These are phyloP conservation scores for Talaromyces ruber DNA, from an alignment of 495 filamentous ascomycete genomes.

Conservation along the genomic window DNA sequence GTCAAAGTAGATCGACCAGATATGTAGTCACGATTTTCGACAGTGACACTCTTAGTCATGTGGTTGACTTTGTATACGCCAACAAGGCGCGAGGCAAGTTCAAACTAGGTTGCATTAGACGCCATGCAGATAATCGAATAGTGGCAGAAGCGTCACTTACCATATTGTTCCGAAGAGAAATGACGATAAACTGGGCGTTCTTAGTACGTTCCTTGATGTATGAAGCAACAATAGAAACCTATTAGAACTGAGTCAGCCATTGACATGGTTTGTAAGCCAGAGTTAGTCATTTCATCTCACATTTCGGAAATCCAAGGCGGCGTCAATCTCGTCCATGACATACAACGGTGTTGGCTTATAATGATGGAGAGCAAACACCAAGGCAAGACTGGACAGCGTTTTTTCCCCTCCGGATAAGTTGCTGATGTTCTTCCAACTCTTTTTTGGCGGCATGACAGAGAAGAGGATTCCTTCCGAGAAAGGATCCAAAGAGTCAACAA, in stretches of 20 bases:
- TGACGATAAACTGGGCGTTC: conserved; percentile 98
- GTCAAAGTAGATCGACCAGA: conserved; percentile 22
- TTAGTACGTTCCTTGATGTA: conserved; percentile 99
- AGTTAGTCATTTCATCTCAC: conserved; percentile 43
- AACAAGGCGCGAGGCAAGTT: conserved; percentile 84
- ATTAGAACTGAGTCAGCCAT: conserved; percentile 9
- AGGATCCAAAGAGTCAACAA: conserved; percentile 90
- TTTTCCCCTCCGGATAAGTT: conserved; percentile 96
- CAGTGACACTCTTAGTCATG: conserved; percentile 97
- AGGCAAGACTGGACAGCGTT: conserved; percentile 83
- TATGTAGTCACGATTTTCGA: conserved; percentile 85
- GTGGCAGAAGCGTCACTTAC: conserved; percentile 15
- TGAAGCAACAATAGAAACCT: conserved; percentile 96
- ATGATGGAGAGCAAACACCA: conserved; percentile 96
- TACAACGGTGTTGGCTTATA: conserved; percentile 97
- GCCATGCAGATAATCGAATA: background rate
- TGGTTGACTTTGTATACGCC: conserved; percentile 99
- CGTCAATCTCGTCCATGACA: conserved; percentile 99
- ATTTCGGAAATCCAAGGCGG: conserved; percentile 94
- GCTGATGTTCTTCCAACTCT: conserved; percentile 98
- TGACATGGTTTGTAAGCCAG: background rate
- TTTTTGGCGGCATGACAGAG: conserved; percentile 98
- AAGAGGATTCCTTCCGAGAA: conserved; percentile 97
- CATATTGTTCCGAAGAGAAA: conserved; percentile 98
- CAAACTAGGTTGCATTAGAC: conserved; percentile 47